phyloP scores from a whole-genome alignment of 768 basidiomycete genomes.

The Suillus bovinus region DNA sequence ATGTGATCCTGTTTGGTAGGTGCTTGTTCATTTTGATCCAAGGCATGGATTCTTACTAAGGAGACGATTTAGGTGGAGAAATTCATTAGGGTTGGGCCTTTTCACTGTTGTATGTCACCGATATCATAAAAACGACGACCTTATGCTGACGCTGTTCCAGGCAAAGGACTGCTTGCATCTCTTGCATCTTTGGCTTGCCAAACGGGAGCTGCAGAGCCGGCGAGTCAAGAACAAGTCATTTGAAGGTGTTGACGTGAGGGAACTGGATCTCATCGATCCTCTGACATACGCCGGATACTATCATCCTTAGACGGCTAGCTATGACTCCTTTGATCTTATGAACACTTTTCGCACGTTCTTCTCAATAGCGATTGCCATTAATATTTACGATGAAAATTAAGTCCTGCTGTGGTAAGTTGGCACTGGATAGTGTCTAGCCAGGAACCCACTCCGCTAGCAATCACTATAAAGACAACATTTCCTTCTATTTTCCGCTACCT shows the following conservation, averaged over 20 bases:
- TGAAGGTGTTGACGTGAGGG: conserved; percentile 64
- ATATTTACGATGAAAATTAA: not conserved
- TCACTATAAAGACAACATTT: not conserved
- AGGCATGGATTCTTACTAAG: not conserved
- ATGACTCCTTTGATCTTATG: not conserved
- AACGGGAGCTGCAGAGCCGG: conserved; percentile 70
- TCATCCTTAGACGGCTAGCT: not conserved
- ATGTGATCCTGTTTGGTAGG: conserved; percentile 73
- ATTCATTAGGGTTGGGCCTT: conserved; percentile 64
- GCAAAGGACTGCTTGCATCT: conserved; percentile 69
- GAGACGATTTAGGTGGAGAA: conserved; percentile 55
- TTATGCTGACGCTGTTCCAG: conserved; percentile 31
- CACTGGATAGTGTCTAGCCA: not conserved
- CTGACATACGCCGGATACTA: conserved; percentile 15
- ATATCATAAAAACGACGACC: not conserved
- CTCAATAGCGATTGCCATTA: not conserved
- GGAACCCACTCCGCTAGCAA: not conserved
- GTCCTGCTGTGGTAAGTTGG: not conserved
- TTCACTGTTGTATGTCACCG: conserved; percentile 57
- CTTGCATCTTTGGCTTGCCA: conserved; percentile 66
- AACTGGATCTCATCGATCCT: conserved; percentile 62
- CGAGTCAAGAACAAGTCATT: conserved; percentile 71
- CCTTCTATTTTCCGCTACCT: not conserved
- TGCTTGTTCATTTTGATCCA: not conserved
- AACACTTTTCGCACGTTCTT: not conserved